phyloP scores from a whole-genome alignment of 2,329 filamentous ascomycete genomes.

The Aureobasidium sp. region DNA sequence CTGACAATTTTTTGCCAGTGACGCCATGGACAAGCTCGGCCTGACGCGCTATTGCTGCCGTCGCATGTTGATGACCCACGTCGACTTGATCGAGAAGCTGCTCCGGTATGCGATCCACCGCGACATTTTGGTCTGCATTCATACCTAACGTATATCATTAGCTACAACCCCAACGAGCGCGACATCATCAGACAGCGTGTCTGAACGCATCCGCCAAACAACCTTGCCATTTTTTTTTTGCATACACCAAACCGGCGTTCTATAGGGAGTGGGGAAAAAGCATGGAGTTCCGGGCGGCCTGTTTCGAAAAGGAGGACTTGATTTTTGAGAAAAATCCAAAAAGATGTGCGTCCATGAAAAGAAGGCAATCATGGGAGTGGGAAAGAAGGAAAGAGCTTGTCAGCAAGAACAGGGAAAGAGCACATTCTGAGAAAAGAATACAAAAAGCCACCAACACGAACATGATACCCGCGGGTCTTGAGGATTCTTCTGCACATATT shows the following conservation, averaged over 20 bases:
- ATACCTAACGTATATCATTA: slow-evolving; percentile 17
- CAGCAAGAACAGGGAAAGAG: background rate
- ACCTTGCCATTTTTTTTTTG: background rate
- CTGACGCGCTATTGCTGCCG: slow-evolving; percentile 97
- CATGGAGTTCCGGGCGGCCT: slow-evolving; percentile 6
- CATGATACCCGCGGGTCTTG: background rate
- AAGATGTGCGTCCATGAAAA: background rate
- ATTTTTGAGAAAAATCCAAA: background rate
- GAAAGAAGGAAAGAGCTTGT: background rate
- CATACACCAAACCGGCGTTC: slow-evolving; percentile 11
- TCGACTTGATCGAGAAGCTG: slow-evolving; percentile 97
- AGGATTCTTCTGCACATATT: background rate
- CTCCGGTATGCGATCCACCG: slow-evolving; percentile 66
- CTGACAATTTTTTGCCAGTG: slow-evolving; percentile 46
- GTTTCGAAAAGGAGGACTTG: background rate
- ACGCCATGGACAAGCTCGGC: slow-evolving; percentile 91
- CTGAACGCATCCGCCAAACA: background rate
- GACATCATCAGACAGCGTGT: slow-evolving; percentile 26
- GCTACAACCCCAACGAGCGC: slow-evolving; percentile 34
- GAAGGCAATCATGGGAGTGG: background rate
- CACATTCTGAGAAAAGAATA: background rate
- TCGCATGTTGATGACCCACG: slow-evolving; percentile 99
- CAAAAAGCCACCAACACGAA: background rate
- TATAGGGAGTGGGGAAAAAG: background rate
- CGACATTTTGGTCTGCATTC: too few species aligned